A percentile compares a stretch with the other conserved stretches of the same genome.
These are phyloP conservation scores for Boletus bicolor DNA, from an alignment of 768 basidiomycete species.

Conservation along the genomic window DNA sequence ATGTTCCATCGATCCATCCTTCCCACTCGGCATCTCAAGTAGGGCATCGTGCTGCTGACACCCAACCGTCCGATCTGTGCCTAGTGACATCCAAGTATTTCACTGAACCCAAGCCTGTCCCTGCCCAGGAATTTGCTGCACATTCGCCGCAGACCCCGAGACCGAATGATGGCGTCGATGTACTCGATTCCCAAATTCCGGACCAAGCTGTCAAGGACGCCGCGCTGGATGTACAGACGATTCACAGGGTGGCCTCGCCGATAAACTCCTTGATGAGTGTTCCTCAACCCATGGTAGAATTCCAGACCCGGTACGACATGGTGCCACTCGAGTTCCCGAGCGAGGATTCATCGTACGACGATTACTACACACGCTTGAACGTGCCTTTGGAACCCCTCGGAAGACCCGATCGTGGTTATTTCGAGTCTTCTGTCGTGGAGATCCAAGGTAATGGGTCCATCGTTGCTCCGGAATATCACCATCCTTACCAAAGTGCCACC, in stretches of 20 bases:
- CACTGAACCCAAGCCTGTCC: not conserved
- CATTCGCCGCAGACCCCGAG: not conserved
- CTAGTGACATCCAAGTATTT: slow-evolving; percentile 12
- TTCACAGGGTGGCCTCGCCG: not conserved
- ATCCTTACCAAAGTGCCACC: not conserved
- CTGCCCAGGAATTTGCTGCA: not conserved
- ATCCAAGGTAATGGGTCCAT: not conserved
- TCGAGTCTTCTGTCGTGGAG: not conserved
- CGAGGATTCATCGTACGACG: slow-evolving; percentile 7
- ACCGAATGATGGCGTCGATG: not conserved
- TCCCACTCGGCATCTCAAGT: slow-evolving; percentile 59
- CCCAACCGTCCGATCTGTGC: not conserved
- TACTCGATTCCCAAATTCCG: not conserved
- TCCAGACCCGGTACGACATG: slow-evolving; percentile 12
- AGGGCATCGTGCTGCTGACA: slow-evolving; percentile 16
- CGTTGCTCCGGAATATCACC: not conserved
- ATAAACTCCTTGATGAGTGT: slow-evolving; percentile 3
- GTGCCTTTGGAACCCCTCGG: not conserved
- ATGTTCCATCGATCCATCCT: slow-evolving; percentile 37
- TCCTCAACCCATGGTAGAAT: slow-evolving; percentile 1
- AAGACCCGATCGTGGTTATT: not conserved
- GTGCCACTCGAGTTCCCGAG: slow-evolving; percentile 11
- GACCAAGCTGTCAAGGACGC: not conserved
- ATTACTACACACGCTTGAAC: not conserved
- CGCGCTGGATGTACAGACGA: not conserved